A percentile compares a stretch with the other conserved stretches of the same genome.
Conservation (phyloP, 225 moss, liverwort and hornwort genomes). For the Polytrichum formosum region DNA sequence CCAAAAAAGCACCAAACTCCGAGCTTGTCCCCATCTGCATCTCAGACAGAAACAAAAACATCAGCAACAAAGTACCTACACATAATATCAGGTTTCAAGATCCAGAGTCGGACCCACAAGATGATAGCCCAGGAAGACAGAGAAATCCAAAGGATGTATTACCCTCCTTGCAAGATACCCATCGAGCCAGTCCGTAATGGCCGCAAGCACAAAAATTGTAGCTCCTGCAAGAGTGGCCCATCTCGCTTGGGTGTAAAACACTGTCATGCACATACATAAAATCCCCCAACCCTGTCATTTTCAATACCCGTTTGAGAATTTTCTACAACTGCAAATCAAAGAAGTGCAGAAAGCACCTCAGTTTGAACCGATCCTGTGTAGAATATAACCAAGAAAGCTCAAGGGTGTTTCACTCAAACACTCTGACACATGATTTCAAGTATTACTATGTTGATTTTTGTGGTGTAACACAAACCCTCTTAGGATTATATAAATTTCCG, state of each 20-base stretch:
- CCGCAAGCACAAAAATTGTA: constrained; percentile 81
- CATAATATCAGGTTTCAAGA: too few relatives aligned
- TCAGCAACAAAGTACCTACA: neutral
- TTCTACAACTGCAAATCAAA: neutral
- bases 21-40: constrained; percentile 86
- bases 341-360: neutral
- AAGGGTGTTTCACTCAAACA: neutral
- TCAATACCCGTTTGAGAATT: neutral
- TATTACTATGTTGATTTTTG: too few relatives aligned
- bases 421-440: neutral
- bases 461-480: too few relatives aligned
- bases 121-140: too few relatives aligned
- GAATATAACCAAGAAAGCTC: neutral
- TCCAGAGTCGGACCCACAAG: too few relatives aligned
- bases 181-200: constrained; percentile 94
- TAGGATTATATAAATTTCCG: too few relatives aligned
- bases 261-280: constrained; percentile 25
- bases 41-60: neutral
- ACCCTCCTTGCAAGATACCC: constrained; percentile 96
- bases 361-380: neutral
- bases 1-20: constrained; percentile 95
- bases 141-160: neutral
- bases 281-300: neutral
- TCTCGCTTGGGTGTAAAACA: constrained; percentile 73
- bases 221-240: constrained; percentile 87